Base-by-base conservation (phyloP, 257 asterid genomes). In the Fraxinus cuspidata region DNA sequence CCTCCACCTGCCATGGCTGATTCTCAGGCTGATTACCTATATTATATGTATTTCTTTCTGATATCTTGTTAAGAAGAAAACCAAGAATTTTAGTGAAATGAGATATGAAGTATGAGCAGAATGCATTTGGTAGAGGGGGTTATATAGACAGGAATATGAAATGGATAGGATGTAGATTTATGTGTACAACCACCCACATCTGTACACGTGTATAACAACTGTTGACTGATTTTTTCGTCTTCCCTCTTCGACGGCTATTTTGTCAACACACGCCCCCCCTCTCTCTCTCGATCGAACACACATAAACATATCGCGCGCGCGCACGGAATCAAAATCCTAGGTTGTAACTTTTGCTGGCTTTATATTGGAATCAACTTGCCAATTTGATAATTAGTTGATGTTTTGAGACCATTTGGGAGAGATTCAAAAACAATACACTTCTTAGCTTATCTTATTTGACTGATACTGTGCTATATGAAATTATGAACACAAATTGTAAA, bases 1-100 rank as follows among this genome's bases (percentile, higher is more conserved):
- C 93, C 97, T 67, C 97, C 96, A 66, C 90, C 96, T 82, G 92
- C 87, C 97, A 92, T 92, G 68, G 35, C 76, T 75, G 16, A 9
- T 64, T 0, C 70, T 7, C 32, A 67, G 51, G 38, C 38, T 12
- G 34, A 44, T 47, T 49, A 21, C 25, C 6, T 71, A 35, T 53
- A 9, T 44, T 44, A 44, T 44, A 2, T 15, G 53, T 44, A 15
- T 44, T 44, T 15, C 53, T 44, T 15, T 44, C 53, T 53, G 64
- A 53, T 5, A 53, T 19, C 1, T 53, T 19, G 21, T 53, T n/a
- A 19, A 53, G 23, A 7, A 53, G 25, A 53, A 53, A 53, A 19
- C 25, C 64, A 53, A 53, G 27, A 16, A 19, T 7, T 49, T 18
- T 49, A 3, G 60, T 53, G 64, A 13, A 19, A 53, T 53, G 27